Conservation (phyloP, 169 alveolate genomes). For the Cryptosporidium bovis region DNA sequence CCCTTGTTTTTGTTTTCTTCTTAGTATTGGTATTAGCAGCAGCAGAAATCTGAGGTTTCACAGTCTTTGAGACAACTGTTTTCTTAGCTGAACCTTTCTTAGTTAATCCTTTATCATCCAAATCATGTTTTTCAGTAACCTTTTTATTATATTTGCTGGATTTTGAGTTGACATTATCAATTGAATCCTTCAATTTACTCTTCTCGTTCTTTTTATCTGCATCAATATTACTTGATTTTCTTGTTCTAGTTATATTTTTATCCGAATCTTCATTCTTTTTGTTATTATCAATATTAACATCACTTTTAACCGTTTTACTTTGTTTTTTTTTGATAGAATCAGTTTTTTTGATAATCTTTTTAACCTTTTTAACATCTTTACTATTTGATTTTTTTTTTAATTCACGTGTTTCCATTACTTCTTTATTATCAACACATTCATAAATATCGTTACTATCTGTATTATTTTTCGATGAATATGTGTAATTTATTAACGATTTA, state of each 20-base stretch:
- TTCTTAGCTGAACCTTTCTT: not conserved
- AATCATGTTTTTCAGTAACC: not conserved
- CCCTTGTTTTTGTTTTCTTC: not conserved
- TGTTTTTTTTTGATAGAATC: not conserved
- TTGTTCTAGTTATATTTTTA: not conserved
- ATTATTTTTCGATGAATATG: slow-evolving; percentile 17
- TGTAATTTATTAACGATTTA: slow-evolving; percentile 36
- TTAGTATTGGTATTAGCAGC: not conserved
- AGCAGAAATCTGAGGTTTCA: not conserved
- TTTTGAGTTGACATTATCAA: not conserved
- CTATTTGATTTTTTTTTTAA: not conserved
- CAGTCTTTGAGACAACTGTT: not conserved
- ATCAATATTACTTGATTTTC: not conserved
- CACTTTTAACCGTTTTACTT: not conserved
- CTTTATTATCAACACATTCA: not conserved
- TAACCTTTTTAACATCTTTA: too few relatives aligned
- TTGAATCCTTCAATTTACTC: not conserved
- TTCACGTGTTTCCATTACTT: not conserved
- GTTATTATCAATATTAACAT: not conserved
- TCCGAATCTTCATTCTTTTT: not conserved
- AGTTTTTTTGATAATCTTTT: too few relatives aligned
- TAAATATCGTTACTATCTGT: not conserved
- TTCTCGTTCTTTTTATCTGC: not conserved
- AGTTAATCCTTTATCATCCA: not conserved
- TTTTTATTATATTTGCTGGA: not conserved